A percentile compares a stretch with the other conserved stretches of the same genome.
phyloP scores from a whole-genome alignment of 176 grass and related monocot genomes.

The Carex kokanica region DNA sequence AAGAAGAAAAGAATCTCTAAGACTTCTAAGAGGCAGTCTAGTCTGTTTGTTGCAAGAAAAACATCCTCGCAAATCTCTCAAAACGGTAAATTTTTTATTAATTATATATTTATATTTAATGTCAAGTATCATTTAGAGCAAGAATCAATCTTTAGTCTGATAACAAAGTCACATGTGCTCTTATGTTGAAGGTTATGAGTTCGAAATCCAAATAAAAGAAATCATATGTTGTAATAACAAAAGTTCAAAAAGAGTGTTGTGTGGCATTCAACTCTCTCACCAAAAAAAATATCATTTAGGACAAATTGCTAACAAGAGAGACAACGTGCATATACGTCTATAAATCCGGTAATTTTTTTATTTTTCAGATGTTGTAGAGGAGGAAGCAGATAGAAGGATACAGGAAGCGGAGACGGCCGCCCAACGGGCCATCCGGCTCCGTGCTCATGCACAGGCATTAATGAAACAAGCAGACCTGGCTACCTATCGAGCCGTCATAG shows the following conservation, averaged over 20 bases:
- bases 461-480: slow-evolving; percentile 11
- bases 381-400: slow-evolving; percentile 47
- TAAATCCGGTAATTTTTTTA: neutral
- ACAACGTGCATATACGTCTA: too few species aligned
- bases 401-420: slow-evolving; percentile 43
- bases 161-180: too few species aligned
- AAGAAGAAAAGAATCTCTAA: slow-evolving; percentile 50
- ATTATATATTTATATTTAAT: neutral
- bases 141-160: too few species aligned
- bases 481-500: neutral
- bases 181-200: too few species aligned
- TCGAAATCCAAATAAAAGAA: too few species aligned
- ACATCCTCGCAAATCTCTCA: neutral
- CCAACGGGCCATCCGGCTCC: slow-evolving; percentile 20
- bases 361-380: slow-evolving; percentile 39
- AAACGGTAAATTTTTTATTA: slow-evolving; percentile 17
- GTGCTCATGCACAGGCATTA: neutral
- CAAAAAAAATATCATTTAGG: too few species aligned
- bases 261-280: too few species aligned
- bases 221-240: too few species aligned
- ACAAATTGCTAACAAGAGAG: neutral
- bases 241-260: too few species aligned
- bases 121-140: neutral
- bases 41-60: slow-evolving; percentile 7
- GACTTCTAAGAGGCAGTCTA: slow-evolving; percentile 52